Evolutionary conservation across 2,329 filamentous ascomycete species (phyloP), one percentile per base, ranked within the genome.

Genomic region (Colletotrichum truncatum): DNA sequence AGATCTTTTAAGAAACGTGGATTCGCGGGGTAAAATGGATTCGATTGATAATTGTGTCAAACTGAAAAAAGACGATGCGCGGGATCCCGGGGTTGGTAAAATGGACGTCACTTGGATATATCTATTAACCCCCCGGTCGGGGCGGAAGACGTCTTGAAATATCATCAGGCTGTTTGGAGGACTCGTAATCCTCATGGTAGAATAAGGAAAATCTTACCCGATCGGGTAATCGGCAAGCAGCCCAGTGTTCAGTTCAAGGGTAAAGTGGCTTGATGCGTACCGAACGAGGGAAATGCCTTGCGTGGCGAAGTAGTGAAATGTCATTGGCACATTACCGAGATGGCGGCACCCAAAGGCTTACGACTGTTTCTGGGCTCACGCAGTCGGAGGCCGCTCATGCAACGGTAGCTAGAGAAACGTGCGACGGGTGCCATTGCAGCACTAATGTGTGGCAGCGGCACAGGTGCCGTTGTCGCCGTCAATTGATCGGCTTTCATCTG

Each of bases 1-100:
- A 6, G 38, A n/a, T 32, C 21, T 36, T 39, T 45, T 34, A 39
- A 9, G 12, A 55, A 26, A 36, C 62, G 62, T 65, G 62, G 62
- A 65, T 65, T 65, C 57, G 62, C 62, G 62, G 62, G 62, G 62
- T 56, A 61, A 62, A 30, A 51, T 18, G 14, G n/a, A 18, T 16
- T 16, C 2, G 6, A 14, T 57, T 21, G 30, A 26, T 45, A 10
- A 55, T 43, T 21, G 59, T 46, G 59, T 45, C 34, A 51, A 25
- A 28, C 53, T 25, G 25, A 16, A 26, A 18, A 18, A 30, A 23
- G 30, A 16, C 36, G 16, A 45, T 23, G 52, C 21, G 7, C 16
- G 21, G 21, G 18, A 23, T 39, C n/a, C 21, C 12, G 32, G 57
- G 48, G 39, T n/a, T n/a, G n/a, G n/a, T n/a, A 36, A 30, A 28